These are phyloP conservation scores for Spiromastix sp. DNA, from an alignment of 2,329 filamentous ascomycete species.

Conservation along the genomic window DNA sequence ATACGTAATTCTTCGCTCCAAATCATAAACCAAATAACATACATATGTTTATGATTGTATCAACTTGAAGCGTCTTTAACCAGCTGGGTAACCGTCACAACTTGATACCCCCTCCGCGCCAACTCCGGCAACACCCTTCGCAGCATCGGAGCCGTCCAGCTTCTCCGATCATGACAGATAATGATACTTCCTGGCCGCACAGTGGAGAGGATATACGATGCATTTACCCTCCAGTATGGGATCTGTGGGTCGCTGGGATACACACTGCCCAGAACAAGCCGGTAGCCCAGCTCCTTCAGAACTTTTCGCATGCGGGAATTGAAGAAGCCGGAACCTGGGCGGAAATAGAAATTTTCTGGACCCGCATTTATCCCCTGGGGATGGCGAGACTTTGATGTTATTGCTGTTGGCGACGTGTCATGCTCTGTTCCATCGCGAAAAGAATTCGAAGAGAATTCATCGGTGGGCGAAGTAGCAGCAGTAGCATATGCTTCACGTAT, in stretches of 20 bases:
- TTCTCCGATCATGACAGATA: slow-evolving; percentile 73
- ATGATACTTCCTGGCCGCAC: slow-evolving; percentile 65
- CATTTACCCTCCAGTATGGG: slow-evolving; percentile 56
- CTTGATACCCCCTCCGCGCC: slow-evolving; percentile 55
- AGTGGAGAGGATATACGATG: slow-evolving; percentile 71
- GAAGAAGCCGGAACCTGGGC: slow-evolving; percentile 79
- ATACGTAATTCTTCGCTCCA: too few relatives aligned
- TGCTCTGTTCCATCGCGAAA: slow-evolving; percentile 17
- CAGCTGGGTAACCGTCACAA: slow-evolving; percentile 62
- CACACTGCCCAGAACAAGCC: slow-evolving; percentile 68
- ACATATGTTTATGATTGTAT: too few relatives aligned
- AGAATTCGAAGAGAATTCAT: neutral
- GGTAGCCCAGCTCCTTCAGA: slow-evolving; percentile 53
- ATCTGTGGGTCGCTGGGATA: slow-evolving; percentile 93
- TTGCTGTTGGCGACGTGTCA: neutral
- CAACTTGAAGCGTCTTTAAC: too few relatives aligned
- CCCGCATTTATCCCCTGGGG: too few relatives aligned
- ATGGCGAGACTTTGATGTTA: slow-evolving; percentile 33
- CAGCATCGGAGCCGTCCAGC: slow-evolving; percentile 78
- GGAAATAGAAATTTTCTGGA: slow-evolving; percentile 72
- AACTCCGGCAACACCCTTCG: slow-evolving; percentile 61
- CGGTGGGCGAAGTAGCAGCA: slow-evolving; percentile 18
- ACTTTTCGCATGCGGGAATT: slow-evolving; percentile 56
- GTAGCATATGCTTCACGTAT: slow-evolving; percentile 48
- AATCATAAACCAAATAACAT: too few relatives aligned